Base-by-base conservation (phyloP, 768 basidiomycete species). In the Tricholomella constricta region DNA sequence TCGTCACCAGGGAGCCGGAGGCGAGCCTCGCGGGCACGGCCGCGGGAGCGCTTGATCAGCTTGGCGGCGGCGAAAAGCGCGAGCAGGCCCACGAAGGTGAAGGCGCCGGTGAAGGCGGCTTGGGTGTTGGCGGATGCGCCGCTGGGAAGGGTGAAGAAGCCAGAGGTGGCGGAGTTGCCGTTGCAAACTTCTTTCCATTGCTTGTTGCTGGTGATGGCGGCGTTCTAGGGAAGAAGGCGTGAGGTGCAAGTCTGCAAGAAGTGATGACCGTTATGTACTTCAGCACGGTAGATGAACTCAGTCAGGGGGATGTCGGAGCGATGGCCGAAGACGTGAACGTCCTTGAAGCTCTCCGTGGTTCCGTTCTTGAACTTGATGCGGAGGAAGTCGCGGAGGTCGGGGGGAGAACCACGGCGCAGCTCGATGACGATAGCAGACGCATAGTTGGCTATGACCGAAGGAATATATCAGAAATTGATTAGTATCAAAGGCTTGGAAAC, bases 291-390 rank as follows among this genome's bases (percentile, higher is more conserved):
- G 68, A 91, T 87, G 76, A 92, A 91, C 65, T 91, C 88, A 12
- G 89, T 90, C 63, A 91, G 76, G 44, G 89, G 86, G 62, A 92
- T 87, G 64, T 91, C 90, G 51, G 82, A 74, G 52, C 79, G 75
- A 74, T 87, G 84, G 54, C 84, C 86, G 68, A 90, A 91, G 65
- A 84, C 85, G 60, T 89, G 83, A 67, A 89, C 70, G 54, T 83
- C 83, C 60, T 79, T 67, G 77, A 88, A 91, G 64, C 74, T 71
- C 51, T 74, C 74, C 46, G 69, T 56, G 47, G 90, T 89, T 44
- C 90, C 91, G 70, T 92, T 92, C 81, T 82, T 87, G 81, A 91
- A 91, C 69, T 81, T 85, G 81, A 92, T 79, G 65, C 89, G 86
- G 66, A 92, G 70, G 74, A 91, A 91, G 75, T 89, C 86, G 57